phyloP scores from a whole-genome alignment of 768 basidiomycete species.

The Kwoniella europaea region DNA sequence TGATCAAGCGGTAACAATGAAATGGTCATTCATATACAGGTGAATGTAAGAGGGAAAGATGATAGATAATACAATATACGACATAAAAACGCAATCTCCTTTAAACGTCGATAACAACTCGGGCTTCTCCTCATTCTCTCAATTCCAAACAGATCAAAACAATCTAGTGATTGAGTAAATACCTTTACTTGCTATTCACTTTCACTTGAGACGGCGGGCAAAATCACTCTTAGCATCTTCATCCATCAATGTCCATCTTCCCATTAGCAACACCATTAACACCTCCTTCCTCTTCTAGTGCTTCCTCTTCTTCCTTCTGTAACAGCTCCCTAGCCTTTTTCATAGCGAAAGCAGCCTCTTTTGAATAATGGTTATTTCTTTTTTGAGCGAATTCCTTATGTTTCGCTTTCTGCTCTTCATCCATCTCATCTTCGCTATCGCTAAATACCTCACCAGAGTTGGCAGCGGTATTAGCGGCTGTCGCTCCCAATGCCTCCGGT shows the following conservation, averaged over 20 bases:
- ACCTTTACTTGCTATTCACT: background rate
- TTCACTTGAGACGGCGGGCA: too few relatives aligned
- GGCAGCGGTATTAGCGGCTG: slow-evolving; percentile 46
- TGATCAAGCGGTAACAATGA: too few relatives aligned
- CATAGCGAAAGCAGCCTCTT: slow-evolving; percentile 57
- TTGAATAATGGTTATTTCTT: slow-evolving; percentile 54
- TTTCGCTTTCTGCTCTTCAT: slow-evolving; percentile 63
- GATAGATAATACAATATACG: background rate
- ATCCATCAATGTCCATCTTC: slow-evolving; percentile 24
- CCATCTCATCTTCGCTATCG: slow-evolving; percentile 74
- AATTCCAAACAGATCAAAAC: background rate
- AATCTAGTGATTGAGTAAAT: slow-evolving; percentile 1
- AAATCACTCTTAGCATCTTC: background rate
- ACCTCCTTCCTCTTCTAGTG: slow-evolving; percentile 24
- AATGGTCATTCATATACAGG: background rate
- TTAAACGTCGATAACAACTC: background rate
- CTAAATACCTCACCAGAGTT: slow-evolving; percentile 63
- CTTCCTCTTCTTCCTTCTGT: slow-evolving; percentile 40
- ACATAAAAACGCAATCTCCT: background rate
- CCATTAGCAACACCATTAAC: slow-evolving; percentile 15
- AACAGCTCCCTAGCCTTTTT: slow-evolving; percentile 47
- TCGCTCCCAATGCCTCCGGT: slow-evolving; percentile 36
- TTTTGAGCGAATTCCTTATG: slow-evolving; percentile 52
- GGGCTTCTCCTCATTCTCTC: background rate
- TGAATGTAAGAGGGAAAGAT: background rate